Conservation (phyloP, 192 early-diverging fungal species). For the Entophlyctis luteolus region DNA sequence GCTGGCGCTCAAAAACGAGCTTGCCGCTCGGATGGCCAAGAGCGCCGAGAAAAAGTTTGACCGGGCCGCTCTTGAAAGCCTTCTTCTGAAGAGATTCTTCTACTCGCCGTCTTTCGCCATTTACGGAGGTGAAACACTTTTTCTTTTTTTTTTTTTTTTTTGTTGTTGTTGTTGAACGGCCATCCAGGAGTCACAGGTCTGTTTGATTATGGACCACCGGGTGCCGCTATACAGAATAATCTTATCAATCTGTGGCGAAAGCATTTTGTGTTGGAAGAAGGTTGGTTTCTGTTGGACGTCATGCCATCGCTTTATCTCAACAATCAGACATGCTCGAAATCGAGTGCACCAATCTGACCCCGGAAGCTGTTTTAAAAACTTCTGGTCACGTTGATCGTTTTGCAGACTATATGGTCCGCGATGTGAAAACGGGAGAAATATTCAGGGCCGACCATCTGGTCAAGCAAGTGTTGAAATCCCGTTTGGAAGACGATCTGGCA, state of each 20-base stretch:
- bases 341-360: constrained; percentile 97
- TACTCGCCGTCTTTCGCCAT: constrained; percentile 90
- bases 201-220: constrained; percentile 96
- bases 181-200: constrained; percentile 90
- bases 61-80: constrained; percentile 59
- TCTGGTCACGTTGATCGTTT: constrained; percentile 99
- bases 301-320: no score
- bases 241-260: constrained; percentile 85
- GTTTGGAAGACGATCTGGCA: constrained; percentile 77
- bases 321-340: constrained; percentile 93
- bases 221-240: constrained; percentile 87
- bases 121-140: constrained; percentile 73
- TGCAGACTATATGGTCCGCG: constrained; percentile 97
- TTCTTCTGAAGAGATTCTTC: constrained; percentile 93
- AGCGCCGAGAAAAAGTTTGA: constrained; percentile 51
- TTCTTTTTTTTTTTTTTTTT: not conserved
- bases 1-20: constrained; percentile 39
- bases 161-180: no score
- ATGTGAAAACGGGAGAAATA: constrained; percentile 85
- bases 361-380: constrained; percentile 86
- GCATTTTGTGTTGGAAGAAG: constrained; percentile 97
- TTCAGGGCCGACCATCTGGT: constrained; percentile 97
- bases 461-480: constrained; percentile 85
- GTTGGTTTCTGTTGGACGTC: not conserved
- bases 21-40: constrained; percentile 26